Percentiles rank a stretch among this genome's conserved stretches.
Evolutionary conservation across 257 asterid species (phyloP).

Genomic region (Capsicum rhomboideum): DNA sequence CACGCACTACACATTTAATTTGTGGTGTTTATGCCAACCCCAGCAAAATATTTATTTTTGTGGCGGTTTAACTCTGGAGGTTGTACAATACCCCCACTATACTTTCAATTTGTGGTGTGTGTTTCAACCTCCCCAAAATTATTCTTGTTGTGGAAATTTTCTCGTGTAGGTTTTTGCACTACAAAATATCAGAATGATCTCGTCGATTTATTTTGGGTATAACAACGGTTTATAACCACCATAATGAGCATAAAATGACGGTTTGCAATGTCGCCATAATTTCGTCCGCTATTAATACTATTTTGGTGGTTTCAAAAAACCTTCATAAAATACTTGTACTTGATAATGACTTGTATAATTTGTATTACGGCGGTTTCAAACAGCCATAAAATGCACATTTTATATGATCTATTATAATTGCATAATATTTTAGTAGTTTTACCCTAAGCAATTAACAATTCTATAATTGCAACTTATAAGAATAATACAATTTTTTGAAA

Average conservation of each 20-base stretch:
- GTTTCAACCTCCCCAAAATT: background rate
- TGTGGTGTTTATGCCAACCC: background rate
- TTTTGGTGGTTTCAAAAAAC: background rate
- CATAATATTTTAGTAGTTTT: too few relatives aligned
- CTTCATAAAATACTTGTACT: background rate
- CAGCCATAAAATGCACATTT: background rate
- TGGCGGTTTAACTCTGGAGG: background rate
- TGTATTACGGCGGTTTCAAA: background rate
- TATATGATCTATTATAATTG: background rate
- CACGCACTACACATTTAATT: background rate
- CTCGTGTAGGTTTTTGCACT: too few relatives aligned
- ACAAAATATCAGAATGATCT: too few relatives aligned
- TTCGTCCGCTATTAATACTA: background rate
- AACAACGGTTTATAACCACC: too few relatives aligned
- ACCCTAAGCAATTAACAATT: too few relatives aligned
- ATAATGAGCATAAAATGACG: too few relatives aligned
- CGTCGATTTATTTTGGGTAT: too few relatives aligned
- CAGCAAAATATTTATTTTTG: background rate
- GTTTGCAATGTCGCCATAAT: too few relatives aligned
- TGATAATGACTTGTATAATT: background rate
- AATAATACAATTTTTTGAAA: too few relatives aligned
- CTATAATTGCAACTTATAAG: too few relatives aligned
- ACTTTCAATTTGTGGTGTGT: background rate
- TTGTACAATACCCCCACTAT: background rate
- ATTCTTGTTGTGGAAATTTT: too few relatives aligned